phyloP scores from a whole-genome alignment of 805 yeast species.

The Zygotorulaspora sp. region DNA sequence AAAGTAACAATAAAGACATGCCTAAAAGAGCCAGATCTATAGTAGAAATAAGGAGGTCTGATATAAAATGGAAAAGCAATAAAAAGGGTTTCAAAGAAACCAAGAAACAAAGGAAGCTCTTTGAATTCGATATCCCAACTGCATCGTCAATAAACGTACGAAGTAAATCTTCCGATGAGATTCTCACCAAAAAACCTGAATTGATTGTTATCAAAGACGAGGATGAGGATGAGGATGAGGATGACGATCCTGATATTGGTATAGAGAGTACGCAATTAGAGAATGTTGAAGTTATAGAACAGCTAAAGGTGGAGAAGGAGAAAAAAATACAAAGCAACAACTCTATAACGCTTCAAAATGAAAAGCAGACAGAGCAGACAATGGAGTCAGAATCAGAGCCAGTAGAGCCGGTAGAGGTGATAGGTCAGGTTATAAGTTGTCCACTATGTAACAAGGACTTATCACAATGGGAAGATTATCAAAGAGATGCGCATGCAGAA shows the following conservation, averaged over 20 bases:
- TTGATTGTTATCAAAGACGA: conserved; percentile 16
- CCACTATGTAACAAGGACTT: conserved; percentile 49
- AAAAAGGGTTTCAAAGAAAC: background rate
- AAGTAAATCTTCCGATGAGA: conserved; percentile 4
- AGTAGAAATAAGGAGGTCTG: conserved; percentile 16
- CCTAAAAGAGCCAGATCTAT: conserved; percentile 12
- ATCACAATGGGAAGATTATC: conserved; percentile 37
- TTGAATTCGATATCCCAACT: conserved; percentile 28
- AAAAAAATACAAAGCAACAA: no score
- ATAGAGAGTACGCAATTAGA: background rate
- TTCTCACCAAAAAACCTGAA: conserved; percentile 6
- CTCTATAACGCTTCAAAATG: conserved; percentile 3
- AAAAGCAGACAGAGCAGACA: background rate
- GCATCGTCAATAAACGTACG: conserved; percentile 12
- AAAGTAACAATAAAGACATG: no score
- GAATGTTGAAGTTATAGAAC: background rate
- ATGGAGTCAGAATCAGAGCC: conserved; percentile 3
- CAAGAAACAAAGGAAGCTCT: conserved; percentile 26
- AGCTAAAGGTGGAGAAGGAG: conserved; percentile 1
- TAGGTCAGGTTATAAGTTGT: conserved; percentile 35
- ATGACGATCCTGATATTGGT: background rate
- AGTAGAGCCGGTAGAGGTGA: conserved; percentile 7
- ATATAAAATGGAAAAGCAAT: conserved; percentile 10
- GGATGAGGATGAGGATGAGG: conserved; percentile 7
- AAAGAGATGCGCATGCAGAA: conserved; percentile 52